Conservation (phyloP, 2,329 filamentous ascomycete species). For the Aureobasidium namibiae region DNA sequence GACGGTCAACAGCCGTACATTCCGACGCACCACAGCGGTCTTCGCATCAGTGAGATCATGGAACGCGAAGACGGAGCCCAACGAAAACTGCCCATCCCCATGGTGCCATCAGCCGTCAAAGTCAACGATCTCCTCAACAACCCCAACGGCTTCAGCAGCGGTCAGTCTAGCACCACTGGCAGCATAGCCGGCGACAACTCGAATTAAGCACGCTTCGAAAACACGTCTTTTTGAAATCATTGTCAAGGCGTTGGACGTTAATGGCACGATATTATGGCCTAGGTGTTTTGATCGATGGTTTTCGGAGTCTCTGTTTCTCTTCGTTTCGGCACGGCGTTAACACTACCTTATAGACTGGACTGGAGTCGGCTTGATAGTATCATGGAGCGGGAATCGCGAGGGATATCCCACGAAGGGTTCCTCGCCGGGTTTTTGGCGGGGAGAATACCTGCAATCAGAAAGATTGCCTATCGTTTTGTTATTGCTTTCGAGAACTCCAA, state of each 20-base stretch:
- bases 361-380: conserved; percentile 8
- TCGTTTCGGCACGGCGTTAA: conserved; percentile 8
- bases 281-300: conserved; percentile 4
- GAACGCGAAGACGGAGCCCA: conserved; percentile 78
- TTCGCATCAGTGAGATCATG: conserved; percentile 88
- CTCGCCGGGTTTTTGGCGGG: neutral
- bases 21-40: conserved; percentile 52
- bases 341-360: conserved; percentile 9
- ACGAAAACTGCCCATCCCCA: conserved; percentile 82
- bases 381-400: neutral
- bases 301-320: conserved; percentile 5
- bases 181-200: conserved; percentile 50
- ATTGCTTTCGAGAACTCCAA: conserved; percentile 4
- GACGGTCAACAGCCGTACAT: conserved; percentile 53
- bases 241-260: neutral
- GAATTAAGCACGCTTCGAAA: neutral
- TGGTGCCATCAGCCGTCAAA: conserved; percentile 60
- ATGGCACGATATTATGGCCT: conserved; percentile 8
- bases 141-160: conserved; percentile 58
- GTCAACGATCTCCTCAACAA: conserved; percentile 69
- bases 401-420: neutral
- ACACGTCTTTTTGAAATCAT: neutral
- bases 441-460: conserved; percentile 8
- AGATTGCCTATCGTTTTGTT: conserved; percentile 5
- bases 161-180: conserved; percentile 67